Evolutionary conservation across 2,329 filamentous ascomycete species (phyloP).

Genomic region (Penicillium sp.): DNA sequence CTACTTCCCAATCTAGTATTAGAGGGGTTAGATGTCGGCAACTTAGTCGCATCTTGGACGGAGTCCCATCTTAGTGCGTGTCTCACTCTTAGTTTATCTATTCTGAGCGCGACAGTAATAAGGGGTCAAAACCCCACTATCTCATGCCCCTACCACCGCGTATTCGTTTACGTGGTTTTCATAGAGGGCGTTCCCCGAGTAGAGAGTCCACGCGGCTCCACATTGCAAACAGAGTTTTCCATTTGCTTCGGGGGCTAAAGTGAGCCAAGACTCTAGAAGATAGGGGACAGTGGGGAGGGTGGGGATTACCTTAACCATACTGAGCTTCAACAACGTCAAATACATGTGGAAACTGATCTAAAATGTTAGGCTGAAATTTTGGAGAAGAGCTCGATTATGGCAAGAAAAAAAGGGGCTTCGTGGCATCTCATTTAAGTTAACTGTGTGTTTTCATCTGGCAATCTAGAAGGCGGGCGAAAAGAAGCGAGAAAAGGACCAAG

Average conservation of each 20-base stretch:
- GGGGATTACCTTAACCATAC: not conserved
- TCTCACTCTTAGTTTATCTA: not conserved
- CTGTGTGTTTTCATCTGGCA: not conserved
- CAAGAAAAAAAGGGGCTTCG: not conserved
- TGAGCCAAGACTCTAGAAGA: not conserved
- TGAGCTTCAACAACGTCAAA: not conserved
- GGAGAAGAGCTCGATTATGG: not conserved
- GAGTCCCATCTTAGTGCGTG: not conserved
- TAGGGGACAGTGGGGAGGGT: not conserved
- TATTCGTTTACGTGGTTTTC: not conserved
- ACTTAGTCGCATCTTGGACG: not conserved
- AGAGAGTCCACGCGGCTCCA: not conserved
- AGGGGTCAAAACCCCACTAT: not conserved
- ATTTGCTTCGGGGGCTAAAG: not conserved
- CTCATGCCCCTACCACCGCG: not conserved
- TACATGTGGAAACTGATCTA: not conserved
- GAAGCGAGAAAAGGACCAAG: not conserved
- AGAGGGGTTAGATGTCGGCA: not conserved
- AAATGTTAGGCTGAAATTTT: not conserved
- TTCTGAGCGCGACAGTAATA: not conserved
- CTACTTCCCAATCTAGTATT: no score
- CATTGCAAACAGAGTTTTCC: not conserved
- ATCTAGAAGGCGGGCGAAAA: not conserved
- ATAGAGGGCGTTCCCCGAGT: not conserved
- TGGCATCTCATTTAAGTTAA: not conserved